Evolutionary conservation across 495 filamentous ascomycete genomes (phyloP), one percentile per base, ranked within the genome.

Genomic region (Cetradonia linearis): DNA sequence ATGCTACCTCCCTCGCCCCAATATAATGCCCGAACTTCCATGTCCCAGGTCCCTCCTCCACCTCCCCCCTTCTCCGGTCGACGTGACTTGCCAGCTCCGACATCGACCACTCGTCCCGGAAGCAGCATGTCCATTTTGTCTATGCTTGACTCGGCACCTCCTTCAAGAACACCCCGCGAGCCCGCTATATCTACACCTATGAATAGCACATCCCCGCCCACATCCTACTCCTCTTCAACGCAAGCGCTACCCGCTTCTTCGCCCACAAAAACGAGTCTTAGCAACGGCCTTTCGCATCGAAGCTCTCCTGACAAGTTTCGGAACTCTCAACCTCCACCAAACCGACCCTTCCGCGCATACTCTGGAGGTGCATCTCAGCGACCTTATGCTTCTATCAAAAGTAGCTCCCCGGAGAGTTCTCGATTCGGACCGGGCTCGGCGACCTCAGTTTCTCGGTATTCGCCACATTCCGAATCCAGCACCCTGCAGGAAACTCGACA

Each of bases 101-200:
- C 69, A 50, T 68, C 77, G 47, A 66, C 72, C 36, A 74, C 79
- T 69, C 79, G 83, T 42, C 79, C 79, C 11, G 82, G 83, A 16
- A 86, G 86, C 71, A 87, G 86, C 75, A 97, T 98, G 93, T 95
- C 93, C 25, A 98, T 98, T 67, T 93, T 89, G 10, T 88, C 93
- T 25, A 89, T 98, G 80, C 81, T 98, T 52, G 83, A 79, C 55
- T 71, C 75, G 14, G 81, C 81, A 58, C 67, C 78, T 23, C 85
- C 78, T 25, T 85, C 86, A 49, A 82, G 82, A n/a, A 81, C 85
- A 40, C 70, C 80, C 20, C 76, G 81, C 55, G 81, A 87, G 63
- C 70, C 71, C 10, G 69, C 78, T 18, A 30, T 30, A 31, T 70
- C 75, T 31, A 70, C 34, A 38, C 55, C 46, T 14, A 58, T 56